phyloP scores from a whole-genome alignment of 164 flowering plant genomes.

The Platanus orientalis region DNA sequence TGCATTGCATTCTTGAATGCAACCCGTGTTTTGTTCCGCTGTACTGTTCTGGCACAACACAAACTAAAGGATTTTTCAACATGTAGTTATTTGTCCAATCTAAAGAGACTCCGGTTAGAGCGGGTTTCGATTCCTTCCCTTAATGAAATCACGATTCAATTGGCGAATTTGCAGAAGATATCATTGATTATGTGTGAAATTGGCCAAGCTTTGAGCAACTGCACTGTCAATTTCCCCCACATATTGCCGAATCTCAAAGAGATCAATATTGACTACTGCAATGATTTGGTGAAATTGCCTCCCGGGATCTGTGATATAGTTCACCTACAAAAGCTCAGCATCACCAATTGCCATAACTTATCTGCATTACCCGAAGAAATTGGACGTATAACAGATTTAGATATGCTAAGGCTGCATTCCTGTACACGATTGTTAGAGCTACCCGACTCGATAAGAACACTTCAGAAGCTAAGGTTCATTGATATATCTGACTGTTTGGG shows the following conservation, averaged over 20 bases:
- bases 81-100: constrained; percentile 3
- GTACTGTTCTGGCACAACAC: too few relatives aligned
- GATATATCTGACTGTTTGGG: too few relatives aligned
- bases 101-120: constrained; percentile 30
- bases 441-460: constrained; percentile 29
- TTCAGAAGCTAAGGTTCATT: constrained; percentile 22
- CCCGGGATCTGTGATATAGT: constrained; percentile 21
- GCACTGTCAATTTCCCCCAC: constrained; percentile 2
- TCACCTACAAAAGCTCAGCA: constrained; percentile 26
- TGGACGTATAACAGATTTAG: constrained; percentile 22
- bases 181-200: constrained; percentile 34
- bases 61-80: constrained; percentile 10
- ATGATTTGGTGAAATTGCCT: constrained; percentile 30
- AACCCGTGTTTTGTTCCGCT: too few relatives aligned
- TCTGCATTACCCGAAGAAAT: constrained; percentile 23
- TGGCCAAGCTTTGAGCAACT: constrained; percentile 19
- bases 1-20: too few relatives aligned
- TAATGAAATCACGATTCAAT: background rate
- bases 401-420: constrained; percentile 31
- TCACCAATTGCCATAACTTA: constrained; percentile 39
- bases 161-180: constrained; percentile 30
- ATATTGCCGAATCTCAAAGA: constrained; percentile 31
- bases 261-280: constrained; percentile 34
- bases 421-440: constrained; percentile 28
- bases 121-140: constrained; percentile 19